These are phyloP conservation scores for Penicillium subrubescens DNA, from an alignment of 495 filamentous ascomycete genomes.

Conservation along the genomic window DNA sequence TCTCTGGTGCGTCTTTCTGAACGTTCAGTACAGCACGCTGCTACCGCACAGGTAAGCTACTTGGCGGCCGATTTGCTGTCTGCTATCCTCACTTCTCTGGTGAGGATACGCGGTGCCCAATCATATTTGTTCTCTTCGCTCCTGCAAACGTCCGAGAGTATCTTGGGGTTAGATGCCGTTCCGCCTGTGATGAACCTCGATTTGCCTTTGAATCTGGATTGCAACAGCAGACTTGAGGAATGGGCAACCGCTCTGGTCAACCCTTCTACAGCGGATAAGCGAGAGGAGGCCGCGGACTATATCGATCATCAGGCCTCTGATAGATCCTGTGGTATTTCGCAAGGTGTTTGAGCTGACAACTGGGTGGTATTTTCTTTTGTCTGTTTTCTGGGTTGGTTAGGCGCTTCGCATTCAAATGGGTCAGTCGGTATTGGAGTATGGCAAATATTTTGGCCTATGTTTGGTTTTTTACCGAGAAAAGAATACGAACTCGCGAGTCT, in stretches of 20 bases:
- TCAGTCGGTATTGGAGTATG: too few species aligned
- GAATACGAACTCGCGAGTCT: too few species aligned
- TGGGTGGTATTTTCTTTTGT: neutral
- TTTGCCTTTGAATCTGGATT: neutral
- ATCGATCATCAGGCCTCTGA: neutral
- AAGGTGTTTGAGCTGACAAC: neutral
- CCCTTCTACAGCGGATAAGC: neutral
- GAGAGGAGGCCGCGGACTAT: neutral
- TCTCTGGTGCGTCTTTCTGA: neutral
- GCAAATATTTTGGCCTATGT: too few species aligned
- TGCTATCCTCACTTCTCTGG: neutral
- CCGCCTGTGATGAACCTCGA: neutral
- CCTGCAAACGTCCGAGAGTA: neutral
- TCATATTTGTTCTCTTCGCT: neutral
- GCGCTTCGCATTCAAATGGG: too few species aligned
- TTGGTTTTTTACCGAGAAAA: too few species aligned
- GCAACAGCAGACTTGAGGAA: neutral
- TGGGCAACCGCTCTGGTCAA: neutral
- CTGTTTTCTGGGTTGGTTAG: too few species aligned
- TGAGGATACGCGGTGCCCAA: neutral
- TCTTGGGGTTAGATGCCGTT: neutral
- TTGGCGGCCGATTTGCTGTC: neutral
- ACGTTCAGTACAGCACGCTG: neutral
- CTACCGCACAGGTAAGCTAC: neutral
- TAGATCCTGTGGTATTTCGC: neutral